phyloP scores from a whole-genome alignment of 2,329 filamentous ascomycete genomes.

The Aspergillus awamori region DNA sequence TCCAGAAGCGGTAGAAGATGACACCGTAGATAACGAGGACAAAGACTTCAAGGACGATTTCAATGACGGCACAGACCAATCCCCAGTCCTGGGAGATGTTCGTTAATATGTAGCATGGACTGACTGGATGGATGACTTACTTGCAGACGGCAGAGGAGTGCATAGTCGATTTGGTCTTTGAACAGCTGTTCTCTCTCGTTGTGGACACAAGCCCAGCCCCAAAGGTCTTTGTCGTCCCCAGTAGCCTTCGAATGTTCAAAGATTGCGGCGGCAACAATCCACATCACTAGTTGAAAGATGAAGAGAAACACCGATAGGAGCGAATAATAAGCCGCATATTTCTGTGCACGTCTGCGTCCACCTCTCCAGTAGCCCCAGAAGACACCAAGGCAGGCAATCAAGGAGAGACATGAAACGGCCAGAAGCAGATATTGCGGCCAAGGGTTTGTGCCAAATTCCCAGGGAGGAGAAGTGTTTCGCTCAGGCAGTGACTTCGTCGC shows the following conservation, averaged over 20 bases:
- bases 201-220: constrained; percentile 96
- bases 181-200: constrained; percentile 81
- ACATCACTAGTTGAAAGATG: constrained; percentile 88
- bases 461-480: constrained; percentile 80
- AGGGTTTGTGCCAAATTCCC: constrained; percentile 75
- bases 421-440: constrained; percentile 92
- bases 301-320: constrained; percentile 93
- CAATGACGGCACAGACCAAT: constrained; percentile 95
- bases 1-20: constrained; percentile 97
- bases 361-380: constrained; percentile 86
- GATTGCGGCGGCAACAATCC: constrained; percentile 81
- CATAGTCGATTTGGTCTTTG: constrained; percentile 79
- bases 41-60: constrained; percentile 88
- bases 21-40: constrained; percentile 91
- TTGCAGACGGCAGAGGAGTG: constrained; percentile 85
- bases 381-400: constrained; percentile 75
- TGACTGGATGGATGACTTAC: constrained; percentile 50
- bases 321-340: constrained; percentile 93
- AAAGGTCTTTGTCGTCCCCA: constrained; percentile 81
- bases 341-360: constrained; percentile 85
- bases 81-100: constrained; percentile 74
- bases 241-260: constrained; percentile 77
- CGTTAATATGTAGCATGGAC: constrained; percentile 30
- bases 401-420: constrained; percentile 75
- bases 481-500: constrained; percentile 73